Base-by-base conservation (phyloP, 1,284 basidiomycete genomes). In the Gomphus bonarii region DNA sequence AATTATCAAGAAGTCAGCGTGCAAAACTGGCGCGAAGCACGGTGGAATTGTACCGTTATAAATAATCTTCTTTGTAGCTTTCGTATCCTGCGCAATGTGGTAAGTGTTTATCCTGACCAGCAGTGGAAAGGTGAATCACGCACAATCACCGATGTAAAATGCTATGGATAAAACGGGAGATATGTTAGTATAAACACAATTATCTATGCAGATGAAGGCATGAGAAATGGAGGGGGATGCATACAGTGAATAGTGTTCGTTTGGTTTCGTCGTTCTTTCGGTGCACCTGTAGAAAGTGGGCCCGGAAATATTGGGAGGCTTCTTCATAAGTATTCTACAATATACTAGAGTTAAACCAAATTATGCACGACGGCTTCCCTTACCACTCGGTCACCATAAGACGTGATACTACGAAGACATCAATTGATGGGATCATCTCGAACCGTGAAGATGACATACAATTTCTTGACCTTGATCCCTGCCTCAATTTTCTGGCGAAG, bases 231-330 rank as follows among this genome's bases (percentile, higher is more conserved):
- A 44, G 18, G 10, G 11, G 22, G 18, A n/a, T 44, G 9, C 55
- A 28, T 52, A 60, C 59, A 18, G 85, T 85, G 65, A 88, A 90
- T 3, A 90, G 70, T 18, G 88, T 86, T 49, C 86, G 79, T 52
- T 82, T 78, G 65, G 82, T 85, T 65, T 88, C 84, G 63, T 89
- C 89, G 60, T 85, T 89, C 61, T 78, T 77, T 61, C 84, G 75
- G 66, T 90, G 87, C 10, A 88, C 86, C 65, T 90, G 87, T 54
- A 87, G 71, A 70, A 90, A 90, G 63, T 91, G 88, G 20, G 87
- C 84, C 8, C 84, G 81, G 77, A 91, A 91, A 68, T 91, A 91
- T 61, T 84, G 80, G 31, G 88, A 81, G 7, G 88, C 85, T 0
- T 84, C 76, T 58, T 88, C 85, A 63, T 84, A 88, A 62, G 89